phyloP scores from a whole-genome alignment of 139 green algal genomes.

The Chlamydomonas applanata region DNA sequence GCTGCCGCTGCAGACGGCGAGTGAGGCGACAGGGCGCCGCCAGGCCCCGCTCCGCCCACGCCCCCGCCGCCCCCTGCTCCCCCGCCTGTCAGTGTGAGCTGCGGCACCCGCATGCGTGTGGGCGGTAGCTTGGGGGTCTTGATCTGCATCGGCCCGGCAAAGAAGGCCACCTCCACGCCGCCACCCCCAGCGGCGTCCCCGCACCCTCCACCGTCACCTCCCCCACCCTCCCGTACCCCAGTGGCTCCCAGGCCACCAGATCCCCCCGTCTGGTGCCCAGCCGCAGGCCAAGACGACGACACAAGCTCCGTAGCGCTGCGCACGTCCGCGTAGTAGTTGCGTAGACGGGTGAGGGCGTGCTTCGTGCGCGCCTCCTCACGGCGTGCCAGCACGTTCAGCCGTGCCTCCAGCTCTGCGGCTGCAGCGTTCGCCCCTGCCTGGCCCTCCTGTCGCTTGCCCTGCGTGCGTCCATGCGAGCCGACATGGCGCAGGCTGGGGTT shows the following conservation, averaged over 20 bases:
- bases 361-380: neutral
- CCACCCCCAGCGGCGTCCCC: too few species aligned
- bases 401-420: neutral
- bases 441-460: neutral
- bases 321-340: conserved; percentile 9
- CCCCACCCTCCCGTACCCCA: too few species aligned
- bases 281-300: too few species aligned
- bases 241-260: too few species aligned
- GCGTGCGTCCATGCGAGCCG: neutral
- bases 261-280: too few species aligned
- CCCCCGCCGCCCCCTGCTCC: too few species aligned
- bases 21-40: too few species aligned
- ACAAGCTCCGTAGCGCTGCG: neutral
- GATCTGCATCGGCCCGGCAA: neutral
- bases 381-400: neutral
- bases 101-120: too few species aligned
- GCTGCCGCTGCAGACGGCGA: too few species aligned
- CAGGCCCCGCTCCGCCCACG: too few species aligned
- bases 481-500: neutral
- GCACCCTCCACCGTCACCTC: too few species aligned
- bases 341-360: neutral
- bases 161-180: neutral
- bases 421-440: neutral
- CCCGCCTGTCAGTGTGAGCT: too few species aligned
- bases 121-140: neutral